phyloP scores from a whole-genome alignment of 306 rosid species.

The Dalbergia cochinchinensis region DNA sequence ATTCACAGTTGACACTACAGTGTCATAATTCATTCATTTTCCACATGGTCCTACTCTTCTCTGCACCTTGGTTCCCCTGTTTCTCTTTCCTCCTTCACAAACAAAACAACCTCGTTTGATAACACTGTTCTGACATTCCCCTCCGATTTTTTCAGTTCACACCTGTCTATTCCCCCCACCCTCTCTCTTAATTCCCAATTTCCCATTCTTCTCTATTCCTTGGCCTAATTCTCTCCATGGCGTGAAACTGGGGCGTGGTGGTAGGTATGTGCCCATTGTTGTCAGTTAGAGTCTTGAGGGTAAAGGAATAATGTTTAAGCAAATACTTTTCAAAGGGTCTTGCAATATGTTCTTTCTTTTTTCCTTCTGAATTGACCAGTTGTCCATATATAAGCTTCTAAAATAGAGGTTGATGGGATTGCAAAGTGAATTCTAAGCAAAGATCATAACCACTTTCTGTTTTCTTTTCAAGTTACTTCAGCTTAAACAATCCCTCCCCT shows the following conservation, averaged over 20 bases:
- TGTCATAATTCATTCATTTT: background rate
- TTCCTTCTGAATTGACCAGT: conserved; percentile 19
- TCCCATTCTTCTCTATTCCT: background rate
- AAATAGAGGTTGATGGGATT: conserved; percentile 51
- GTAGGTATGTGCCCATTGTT: conserved; percentile 52
- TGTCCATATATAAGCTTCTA: conserved; percentile 16
- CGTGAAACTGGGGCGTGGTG: conserved; percentile 60
- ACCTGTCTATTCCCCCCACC: background rate
- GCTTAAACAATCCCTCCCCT: conserved; percentile 32
- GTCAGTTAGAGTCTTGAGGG: conserved; percentile 50
- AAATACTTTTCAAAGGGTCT: conserved; percentile 16
- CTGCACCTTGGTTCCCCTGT: background rate
- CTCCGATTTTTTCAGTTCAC: too few species aligned
- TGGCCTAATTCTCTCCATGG: conserved; percentile 42
- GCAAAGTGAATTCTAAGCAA: conserved; percentile 74
- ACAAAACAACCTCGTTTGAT: background rate
- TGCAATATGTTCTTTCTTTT: background rate
- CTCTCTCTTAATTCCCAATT: background rate
- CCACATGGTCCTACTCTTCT: background rate
- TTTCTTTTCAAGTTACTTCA: conserved; percentile 46
- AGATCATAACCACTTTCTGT: conserved; percentile 49
- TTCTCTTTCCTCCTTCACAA: background rate
- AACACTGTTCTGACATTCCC: background rate
- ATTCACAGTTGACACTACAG: background rate
- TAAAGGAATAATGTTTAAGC: conserved; percentile 46